Base-by-base conservation (phyloP, 2,329 filamentous ascomycete species). In the Fusarium musae region DNA sequence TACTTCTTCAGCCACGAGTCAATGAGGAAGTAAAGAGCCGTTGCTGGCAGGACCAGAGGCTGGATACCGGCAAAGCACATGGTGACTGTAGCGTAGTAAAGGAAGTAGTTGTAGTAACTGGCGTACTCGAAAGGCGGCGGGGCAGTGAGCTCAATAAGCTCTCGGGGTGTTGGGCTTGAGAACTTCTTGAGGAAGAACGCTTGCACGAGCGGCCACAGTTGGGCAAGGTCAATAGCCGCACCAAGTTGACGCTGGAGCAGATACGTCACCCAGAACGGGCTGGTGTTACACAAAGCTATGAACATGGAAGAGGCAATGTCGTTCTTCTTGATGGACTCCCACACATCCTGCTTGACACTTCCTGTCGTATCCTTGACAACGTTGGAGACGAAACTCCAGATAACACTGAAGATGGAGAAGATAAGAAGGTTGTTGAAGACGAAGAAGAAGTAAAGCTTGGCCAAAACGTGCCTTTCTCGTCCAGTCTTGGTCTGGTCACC, bases 91-190 rank as follows among this genome's bases (percentile, higher is more conserved):
- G 93, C 87, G 84, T 98, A 99, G 84, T 94, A 99, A 36, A 98
- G 86, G 82, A 98, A 98, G 82, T 97, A 98, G 82, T 98, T 98
- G 88, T 98, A 99, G 84, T 98, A 98, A 76, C 91, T 94, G 66
- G 96, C 94, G 79, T 98, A 98, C 76, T 98, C 95, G 80, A 99
- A 98, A 1, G 93, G 87, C 5, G 94, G 95, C 2, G 96, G 96
- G 7, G 96, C 96, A 2, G 95, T 97, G 79, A 96, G 89, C 81
- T 97, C 94, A 75, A 98, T 98, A 75, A 96, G 86, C 81, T 97
- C 93, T 75, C 96, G 89, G 9, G 96, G 96, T 5, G 96, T 98
- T 6, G 96, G 96, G 69, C 90, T 92, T 32, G 93, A 89, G 78
- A 98, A 96, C 62, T 92, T 96, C 79, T 94, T 92, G 70, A 92